Base-by-base conservation (phyloP, 495 filamentous ascomycete genomes). In the Hypoxylon fuscum region DNA sequence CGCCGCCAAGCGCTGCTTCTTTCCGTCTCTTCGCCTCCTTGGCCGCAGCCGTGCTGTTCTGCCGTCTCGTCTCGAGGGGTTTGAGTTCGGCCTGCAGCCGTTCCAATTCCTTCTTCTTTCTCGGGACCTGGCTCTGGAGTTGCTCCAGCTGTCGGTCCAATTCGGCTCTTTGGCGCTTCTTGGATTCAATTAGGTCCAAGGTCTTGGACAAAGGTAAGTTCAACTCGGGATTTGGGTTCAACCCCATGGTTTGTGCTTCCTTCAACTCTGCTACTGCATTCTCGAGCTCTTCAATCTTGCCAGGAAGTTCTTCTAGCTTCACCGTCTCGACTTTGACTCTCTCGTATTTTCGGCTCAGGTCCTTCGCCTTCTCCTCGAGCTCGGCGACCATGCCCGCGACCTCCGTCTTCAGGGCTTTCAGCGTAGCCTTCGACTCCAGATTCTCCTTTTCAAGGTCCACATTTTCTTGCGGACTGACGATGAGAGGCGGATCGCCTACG, bases 381-480 rank as follows among this genome's bases (percentile, higher is more conserved):
- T 87, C 86, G 23, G 77, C 70, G 7, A 96, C 82, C 78, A 93
- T 83, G 20, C 78, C 77, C n/a, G 85, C 83, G 1, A 96, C 91
- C 38, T 94, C 89, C 21, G 83, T 80, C 75, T 98, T 98, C 59
- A 88, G 85, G 27, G 83, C 79, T 67, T 93, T 89, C 0, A 97
- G 81, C 25, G 81, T 81, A 1, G 87, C 86, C 61, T 98, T 98
- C 18, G 88, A 86, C 18, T 79, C 83, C 3, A 80, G 79, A 22
- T 97, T 82, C 56, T 85, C 74, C 38, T 79, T 81, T 71, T 96
- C 93, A 25, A 97, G 79, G 50, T 90, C 88, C 14, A 88, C 82
- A 72, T 96, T 97, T 60, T 97, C 92, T 64, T 88, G 82, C 38
- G 88, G 83, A 12, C 88, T 88, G 53, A 96, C 89, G 35, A 97